Evolutionary conservation across 345 rosid species (phyloP).

Genomic region (Nephelium lappaceum): DNA sequence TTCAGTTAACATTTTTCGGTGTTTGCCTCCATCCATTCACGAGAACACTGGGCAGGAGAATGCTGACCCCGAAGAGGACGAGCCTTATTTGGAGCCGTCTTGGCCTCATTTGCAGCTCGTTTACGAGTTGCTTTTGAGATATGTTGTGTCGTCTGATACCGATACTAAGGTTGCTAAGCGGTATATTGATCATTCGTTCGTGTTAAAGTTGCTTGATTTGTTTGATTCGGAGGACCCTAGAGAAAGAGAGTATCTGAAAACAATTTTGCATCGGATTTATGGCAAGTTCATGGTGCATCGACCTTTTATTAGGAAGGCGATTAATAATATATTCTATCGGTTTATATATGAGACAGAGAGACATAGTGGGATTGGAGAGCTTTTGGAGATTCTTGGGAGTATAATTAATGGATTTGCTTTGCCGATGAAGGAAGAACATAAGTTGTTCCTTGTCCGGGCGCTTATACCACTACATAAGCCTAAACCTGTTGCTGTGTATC

Average conservation of each 20-base stretch:
- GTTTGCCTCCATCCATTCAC: slow-evolving; percentile 75
- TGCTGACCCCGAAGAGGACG: slow-evolving; percentile 84
- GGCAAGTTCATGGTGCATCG: slow-evolving; percentile 95
- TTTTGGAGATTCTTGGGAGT: slow-evolving; percentile 89
- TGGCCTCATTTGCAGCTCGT: slow-evolving; percentile 94
- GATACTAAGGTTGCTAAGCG: slow-evolving; percentile 82
- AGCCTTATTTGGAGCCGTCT: slow-evolving; percentile 77
- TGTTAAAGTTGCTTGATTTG: slow-evolving; percentile 71
- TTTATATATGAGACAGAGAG: slow-evolving; percentile 89
- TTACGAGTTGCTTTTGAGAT: slow-evolving; percentile 75
- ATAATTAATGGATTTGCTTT: slow-evolving; percentile 89
- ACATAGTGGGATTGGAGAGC: slow-evolving; percentile 78
- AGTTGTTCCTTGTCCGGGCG: slow-evolving; percentile 81
- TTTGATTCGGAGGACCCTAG: slow-evolving; percentile 86
- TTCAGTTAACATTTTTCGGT: slow-evolving; percentile 60
- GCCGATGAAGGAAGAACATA: slow-evolving; percentile 97
- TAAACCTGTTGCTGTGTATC: slow-evolving; percentile 61
- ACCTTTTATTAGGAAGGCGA: slow-evolving; percentile 80
- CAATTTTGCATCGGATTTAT: slow-evolving; percentile 83
- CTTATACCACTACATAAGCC: slow-evolving; percentile 94
- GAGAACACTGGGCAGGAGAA: slow-evolving; percentile 81
- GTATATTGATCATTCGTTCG: slow-evolving; percentile 77
- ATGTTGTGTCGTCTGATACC: slow-evolving; percentile 73
- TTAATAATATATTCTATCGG: slow-evolving; percentile 76
- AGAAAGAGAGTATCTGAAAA: slow-evolving; percentile 85